These are phyloP conservation scores for Hyaloscypha bicolor DNA, from an alignment of 495 filamentous ascomycete species.

Conservation along the genomic window DNA sequence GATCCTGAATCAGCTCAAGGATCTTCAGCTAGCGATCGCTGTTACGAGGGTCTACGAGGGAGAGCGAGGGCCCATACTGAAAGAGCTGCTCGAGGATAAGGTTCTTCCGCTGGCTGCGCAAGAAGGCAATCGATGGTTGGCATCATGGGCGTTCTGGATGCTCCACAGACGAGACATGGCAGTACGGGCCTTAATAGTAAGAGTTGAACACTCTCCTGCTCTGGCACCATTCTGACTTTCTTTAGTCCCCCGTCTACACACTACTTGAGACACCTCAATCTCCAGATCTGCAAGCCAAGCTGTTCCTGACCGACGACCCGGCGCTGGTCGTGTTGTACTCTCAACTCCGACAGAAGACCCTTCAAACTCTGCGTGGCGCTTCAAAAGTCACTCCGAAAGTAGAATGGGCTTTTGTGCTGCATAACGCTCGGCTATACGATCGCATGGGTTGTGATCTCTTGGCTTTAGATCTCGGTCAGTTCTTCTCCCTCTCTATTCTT, in stretches of 20 bases:
- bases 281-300: slow-evolving; percentile 66
- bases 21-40: slow-evolving; percentile 89
- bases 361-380: slow-evolving; percentile 83
- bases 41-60: slow-evolving; percentile 89
- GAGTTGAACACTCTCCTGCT: slow-evolving; percentile 18
- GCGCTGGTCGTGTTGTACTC: slow-evolving; percentile 84
- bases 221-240: slow-evolving; percentile 7
- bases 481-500: background rate
- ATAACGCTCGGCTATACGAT: slow-evolving; percentile 85
- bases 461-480: slow-evolving; percentile 72
- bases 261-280: slow-evolving; percentile 63
- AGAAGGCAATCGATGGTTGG: slow-evolving; percentile 90
- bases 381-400: slow-evolving; percentile 75
- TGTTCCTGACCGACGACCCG: slow-evolving; percentile 88
- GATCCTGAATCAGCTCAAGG: slow-evolving; percentile 79
- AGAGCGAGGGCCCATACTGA: slow-evolving; percentile 74
- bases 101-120: slow-evolving; percentile 76
- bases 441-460: slow-evolving; percentile 97
- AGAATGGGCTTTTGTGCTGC: slow-evolving; percentile 89
- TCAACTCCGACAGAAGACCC: slow-evolving; percentile 80
- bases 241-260: slow-evolving; percentile 73
- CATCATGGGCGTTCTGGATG: slow-evolving; percentile 97
- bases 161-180: slow-evolving; percentile 80
- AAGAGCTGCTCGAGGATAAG: slow-evolving; percentile 74
- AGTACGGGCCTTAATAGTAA: slow-evolving; percentile 76